These are phyloP conservation scores for Phytophthora tubulina DNA, from an alignment of 352 stramenopile species.

Conservation along the genomic window DNA sequence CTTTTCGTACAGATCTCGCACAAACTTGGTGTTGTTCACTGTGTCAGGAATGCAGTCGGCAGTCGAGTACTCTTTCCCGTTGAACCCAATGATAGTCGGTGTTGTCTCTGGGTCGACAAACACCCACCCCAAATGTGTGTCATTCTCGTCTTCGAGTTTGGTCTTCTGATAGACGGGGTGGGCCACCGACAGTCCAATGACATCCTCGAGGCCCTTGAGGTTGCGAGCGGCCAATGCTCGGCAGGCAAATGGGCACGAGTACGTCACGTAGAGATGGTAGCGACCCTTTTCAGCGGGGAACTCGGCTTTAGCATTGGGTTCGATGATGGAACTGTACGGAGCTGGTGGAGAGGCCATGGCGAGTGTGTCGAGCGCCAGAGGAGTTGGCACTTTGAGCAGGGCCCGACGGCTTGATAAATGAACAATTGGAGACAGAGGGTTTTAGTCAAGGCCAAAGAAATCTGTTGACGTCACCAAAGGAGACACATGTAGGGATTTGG, in stretches of 20 bases:
- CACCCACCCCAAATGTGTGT: conserved; percentile 46
- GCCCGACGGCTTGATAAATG: too few species aligned
- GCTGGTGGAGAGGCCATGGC: conserved; percentile 17
- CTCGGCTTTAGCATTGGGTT: conserved; percentile 44
- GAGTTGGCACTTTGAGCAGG: too few species aligned
- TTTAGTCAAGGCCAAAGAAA: too few species aligned
- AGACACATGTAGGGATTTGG: too few species aligned
- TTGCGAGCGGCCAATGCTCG: conserved; percentile 77
- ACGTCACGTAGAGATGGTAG: conserved; percentile 94
- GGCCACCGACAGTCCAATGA: conserved; percentile 91
- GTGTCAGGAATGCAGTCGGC: conserved; percentile 33
- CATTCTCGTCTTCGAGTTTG: conserved; percentile 42
- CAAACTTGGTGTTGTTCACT: conserved; percentile 39
- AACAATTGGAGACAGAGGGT: too few species aligned
- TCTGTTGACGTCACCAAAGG: too few species aligned
- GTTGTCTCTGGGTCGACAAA: conserved; percentile 30
- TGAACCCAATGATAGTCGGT: conserved; percentile 12
- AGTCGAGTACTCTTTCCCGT: conserved; percentile 31
- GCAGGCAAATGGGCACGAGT: conserved; percentile 88
- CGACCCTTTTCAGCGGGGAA: conserved; percentile 60
- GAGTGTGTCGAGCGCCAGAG: too few species aligned
- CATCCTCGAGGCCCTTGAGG: conserved; percentile 93
- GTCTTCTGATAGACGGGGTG: conserved; percentile 60
- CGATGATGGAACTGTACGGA: conserved; percentile 36
- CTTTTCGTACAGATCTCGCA: conserved; percentile 54